Percentiles rank a stretch among this genome's conserved stretches.
phyloP scores from a whole-genome alignment of 352 stramenopile genomes.

The Phytophthora megakarya region DNA sequence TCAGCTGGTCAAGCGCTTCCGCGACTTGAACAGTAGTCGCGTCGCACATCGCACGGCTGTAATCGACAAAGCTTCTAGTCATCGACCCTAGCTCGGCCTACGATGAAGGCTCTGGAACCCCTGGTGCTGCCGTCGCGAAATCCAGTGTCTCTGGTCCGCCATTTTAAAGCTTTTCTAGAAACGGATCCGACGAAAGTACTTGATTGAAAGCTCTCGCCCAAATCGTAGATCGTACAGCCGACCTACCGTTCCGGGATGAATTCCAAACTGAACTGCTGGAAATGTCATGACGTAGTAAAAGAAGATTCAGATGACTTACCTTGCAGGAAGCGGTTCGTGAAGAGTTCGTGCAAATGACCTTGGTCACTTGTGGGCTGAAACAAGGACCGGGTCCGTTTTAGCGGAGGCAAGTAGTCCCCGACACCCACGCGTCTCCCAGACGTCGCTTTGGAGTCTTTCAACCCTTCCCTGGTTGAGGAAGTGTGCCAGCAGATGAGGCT shows the following conservation, averaged over 20 bases:
- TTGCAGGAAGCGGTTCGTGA: neutral
- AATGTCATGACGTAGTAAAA: neutral
- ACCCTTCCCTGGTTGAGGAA: neutral
- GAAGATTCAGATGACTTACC: slow-evolving; percentile 1
- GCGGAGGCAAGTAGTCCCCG: neutral
- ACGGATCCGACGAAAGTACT: neutral
- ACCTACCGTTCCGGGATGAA: neutral
- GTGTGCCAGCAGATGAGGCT: neutral
- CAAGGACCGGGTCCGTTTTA: neutral
- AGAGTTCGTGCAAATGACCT: neutral
- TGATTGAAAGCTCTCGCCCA: neutral
- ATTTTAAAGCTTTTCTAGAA: neutral
- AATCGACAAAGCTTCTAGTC: slow-evolving; percentile 4
- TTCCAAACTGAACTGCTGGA: neutral
- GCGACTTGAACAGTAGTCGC: neutral
- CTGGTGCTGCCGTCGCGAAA: neutral
- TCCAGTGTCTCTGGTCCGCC: neutral
- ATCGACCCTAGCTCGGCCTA: neutral
- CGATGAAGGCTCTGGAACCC: neutral
- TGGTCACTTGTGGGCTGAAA: neutral
- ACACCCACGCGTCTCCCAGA: neutral
- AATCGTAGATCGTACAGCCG: neutral
- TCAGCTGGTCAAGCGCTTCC: neutral
- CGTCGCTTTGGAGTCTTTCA: neutral
- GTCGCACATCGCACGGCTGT: neutral